Evolutionary conservation across 345 rosid species (phyloP), one percentile per base, ranked within the genome.

Genomic region (Eucalyptus tenuipes): DNA sequence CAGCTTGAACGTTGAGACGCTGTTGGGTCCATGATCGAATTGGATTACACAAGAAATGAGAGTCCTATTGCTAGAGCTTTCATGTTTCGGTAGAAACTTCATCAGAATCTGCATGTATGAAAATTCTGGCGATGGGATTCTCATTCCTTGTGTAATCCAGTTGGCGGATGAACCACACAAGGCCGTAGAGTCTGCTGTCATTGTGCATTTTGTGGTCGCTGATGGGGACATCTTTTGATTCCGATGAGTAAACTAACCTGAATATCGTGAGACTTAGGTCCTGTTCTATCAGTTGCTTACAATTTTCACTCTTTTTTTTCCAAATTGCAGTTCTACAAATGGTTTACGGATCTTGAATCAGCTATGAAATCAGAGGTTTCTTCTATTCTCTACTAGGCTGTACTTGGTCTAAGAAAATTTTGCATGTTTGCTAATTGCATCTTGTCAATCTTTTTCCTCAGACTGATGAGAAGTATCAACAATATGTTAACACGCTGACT

Each of bases 301-400:
- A 49, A 89, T 49, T 48, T 22, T 71, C 18, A 59, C 87, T 84
- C 18, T n/a, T 16, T 87, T 89, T 44, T 31, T 87, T 90, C 31
- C 87, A 8, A 87, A 9, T 29, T 90, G 88, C 95, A 97, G 99
- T 97, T 97, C 87, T 97, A 96, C 93, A 96, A 97, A 87, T 97
- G 99, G 99, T 97, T 97, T 90, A 93, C 99, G 29, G 98, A 97
- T 95, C 99, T 97, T 90, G 99, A 97, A 93, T 96, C 95, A 47
- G 98, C 99, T 20, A 94, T 97, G 99, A 97, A 96, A 93, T 97
- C 98, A 44, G 99, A 97, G 99, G 99, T 97, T 93, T 31, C 15
- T 79, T 71, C 48, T 37, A 88, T 55, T 61, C 45, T 49, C 79
- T 37, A 59, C 59, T 42, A 20, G 81, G 45, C n/a, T 37, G 80